Percentiles rank a stretch among this genome's conserved stretches.
Conservation (phyloP, 2,329 filamentous ascomycete species). For the Beauveria scarabaeidicola region DNA sequence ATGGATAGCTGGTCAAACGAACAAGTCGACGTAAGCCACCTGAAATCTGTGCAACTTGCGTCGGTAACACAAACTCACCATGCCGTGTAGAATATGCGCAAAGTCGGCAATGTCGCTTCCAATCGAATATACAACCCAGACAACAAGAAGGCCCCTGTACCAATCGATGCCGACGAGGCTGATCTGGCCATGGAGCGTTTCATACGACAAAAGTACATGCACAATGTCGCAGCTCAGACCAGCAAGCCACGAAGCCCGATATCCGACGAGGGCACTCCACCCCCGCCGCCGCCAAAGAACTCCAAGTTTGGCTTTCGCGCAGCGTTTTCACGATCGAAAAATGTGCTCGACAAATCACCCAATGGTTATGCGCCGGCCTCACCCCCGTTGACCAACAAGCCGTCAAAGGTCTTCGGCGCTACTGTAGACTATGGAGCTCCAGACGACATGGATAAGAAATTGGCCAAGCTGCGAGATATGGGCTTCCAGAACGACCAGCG, state of each 20-base stretch:
- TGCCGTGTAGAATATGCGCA: conserved; percentile 72
- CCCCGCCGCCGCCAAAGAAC: conserved; percentile 55
- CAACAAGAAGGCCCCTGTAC: conserved; percentile 73
- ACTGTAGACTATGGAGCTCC: conserved; percentile 46
- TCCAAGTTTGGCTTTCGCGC: conserved; percentile 52
- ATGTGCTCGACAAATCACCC: conserved; percentile 43
- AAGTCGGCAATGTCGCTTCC: conserved; percentile 74
- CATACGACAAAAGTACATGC: conserved; percentile 89
- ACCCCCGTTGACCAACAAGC: conserved; percentile 47
- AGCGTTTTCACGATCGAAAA: conserved; percentile 55
- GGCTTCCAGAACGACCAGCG: conserved; percentile 78
- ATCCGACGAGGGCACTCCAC: conserved; percentile 49
- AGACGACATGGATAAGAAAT: conserved; percentile 65
- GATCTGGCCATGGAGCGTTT: conserved; percentile 93
- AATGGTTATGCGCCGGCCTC: conserved; percentile 23
- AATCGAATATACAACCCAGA: conserved; percentile 87
- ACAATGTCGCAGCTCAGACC: conserved; percentile 32
- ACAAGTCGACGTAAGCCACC: conserved; percentile 75
- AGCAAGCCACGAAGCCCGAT: conserved; percentile 37
- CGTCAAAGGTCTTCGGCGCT: conserved; percentile 61
- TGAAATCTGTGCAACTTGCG: neutral
- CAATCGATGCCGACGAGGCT: conserved; percentile 83
- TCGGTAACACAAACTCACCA: conserved; percentile 1
- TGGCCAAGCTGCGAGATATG: conserved; percentile 76
- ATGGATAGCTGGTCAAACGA: conserved; percentile 98